phyloP scores from a whole-genome alignment of 345 rosid species.

The Angophora floribunda region DNA sequence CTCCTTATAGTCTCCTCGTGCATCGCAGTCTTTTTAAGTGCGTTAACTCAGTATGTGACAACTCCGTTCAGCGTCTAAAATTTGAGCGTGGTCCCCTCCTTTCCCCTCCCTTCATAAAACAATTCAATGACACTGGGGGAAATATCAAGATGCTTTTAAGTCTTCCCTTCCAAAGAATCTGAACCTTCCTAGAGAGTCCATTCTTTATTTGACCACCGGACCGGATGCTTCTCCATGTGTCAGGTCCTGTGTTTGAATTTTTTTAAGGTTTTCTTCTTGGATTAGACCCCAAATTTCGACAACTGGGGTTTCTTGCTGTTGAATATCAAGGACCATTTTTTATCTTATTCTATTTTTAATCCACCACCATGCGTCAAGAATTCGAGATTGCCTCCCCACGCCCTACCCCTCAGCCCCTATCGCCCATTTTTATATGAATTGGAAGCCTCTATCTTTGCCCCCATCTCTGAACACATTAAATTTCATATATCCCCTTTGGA shows the following conservation, averaged over 20 bases:
- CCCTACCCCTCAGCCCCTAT: neutral
- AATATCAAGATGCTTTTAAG: neutral
- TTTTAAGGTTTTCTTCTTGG: too few relatives aligned
- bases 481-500: conserved; percentile 26
- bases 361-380: neutral
- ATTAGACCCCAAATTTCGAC: conserved; percentile 46
- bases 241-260: conserved; percentile 14
- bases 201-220: conserved; percentile 12
- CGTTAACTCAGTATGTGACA: conserved; percentile 24
- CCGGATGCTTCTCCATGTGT: conserved; percentile 47
- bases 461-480: conserved; percentile 34
- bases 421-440: conserved; percentile 18
- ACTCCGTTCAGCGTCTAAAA: conserved; percentile 13
- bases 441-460: conserved; percentile 46
- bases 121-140: neutral
- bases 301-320: conserved; percentile 30
- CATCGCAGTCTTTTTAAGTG: conserved; percentile 4
- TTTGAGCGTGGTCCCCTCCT: conserved; percentile 1
- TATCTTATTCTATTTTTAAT: neutral
- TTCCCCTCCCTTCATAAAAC: neutral
- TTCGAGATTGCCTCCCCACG: conserved; percentile 8
- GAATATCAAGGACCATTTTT: neutral
- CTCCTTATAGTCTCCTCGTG: neutral
- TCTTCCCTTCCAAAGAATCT: conserved; percentile 8
- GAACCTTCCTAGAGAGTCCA: conserved; percentile 36